These are phyloP conservation scores for Hippophae rhamnoides DNA, from an alignment of 306 rosid genomes.

Conservation along the genomic window DNA sequence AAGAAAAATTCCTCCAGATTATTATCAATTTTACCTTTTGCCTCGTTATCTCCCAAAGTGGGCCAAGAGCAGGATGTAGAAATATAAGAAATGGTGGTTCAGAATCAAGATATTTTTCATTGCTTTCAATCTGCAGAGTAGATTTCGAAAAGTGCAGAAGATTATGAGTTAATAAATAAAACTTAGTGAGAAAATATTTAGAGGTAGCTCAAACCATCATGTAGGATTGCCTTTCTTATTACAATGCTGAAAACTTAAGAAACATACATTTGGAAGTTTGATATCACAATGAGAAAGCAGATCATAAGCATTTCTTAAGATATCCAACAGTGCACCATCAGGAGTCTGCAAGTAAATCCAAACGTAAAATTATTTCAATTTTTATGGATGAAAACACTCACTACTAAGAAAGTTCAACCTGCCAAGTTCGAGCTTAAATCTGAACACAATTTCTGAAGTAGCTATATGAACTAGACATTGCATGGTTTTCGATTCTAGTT, in stretches of 20 bases:
- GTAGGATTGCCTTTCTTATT: constrained; percentile 11
- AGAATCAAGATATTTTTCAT: constrained; percentile 58
- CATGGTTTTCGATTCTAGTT: not conserved
- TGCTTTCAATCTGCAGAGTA: constrained; percentile 58
- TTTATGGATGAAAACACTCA: constrained; percentile 3
- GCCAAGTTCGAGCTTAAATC: not conserved
- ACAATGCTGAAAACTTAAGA: constrained; percentile 4
- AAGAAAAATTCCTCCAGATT: not conserved
- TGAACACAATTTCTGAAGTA: not conserved
- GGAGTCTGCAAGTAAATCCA: constrained; percentile 66
- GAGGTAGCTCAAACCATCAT: constrained; percentile 9
- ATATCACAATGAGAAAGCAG: constrained; percentile 73
- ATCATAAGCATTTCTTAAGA: constrained; percentile 69
- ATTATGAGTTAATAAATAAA: not conserved
- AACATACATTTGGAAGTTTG: constrained; percentile 69
- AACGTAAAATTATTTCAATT: constrained; percentile 7
- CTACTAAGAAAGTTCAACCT: not conserved
- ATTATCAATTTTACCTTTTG: constrained; percentile 51
- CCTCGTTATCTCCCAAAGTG: constrained; percentile 91
- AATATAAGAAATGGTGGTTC: constrained; percentile 93
- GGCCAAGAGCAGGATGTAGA: constrained; percentile 95
- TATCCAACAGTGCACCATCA: constrained; percentile 79
- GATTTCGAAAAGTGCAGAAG: constrained; percentile 14
- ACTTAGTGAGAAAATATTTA: constrained; percentile 1
- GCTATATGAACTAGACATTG: not conserved